Evolutionary conservation across 192 early-diverging fungal species (phyloP).

Genomic region (Globomyces pollinis-pini): DNA sequence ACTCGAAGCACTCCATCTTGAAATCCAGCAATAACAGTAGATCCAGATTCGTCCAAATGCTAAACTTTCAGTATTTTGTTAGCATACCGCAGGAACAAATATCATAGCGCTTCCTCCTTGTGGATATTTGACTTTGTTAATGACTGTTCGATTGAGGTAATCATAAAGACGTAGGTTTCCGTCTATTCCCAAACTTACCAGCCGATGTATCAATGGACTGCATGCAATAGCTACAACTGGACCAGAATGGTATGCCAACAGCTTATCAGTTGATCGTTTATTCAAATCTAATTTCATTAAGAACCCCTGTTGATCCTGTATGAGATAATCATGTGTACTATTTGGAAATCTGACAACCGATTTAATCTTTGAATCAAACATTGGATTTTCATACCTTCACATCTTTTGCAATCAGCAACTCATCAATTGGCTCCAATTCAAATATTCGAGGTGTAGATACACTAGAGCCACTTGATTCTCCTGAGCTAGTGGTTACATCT

Average conservation of each 20-base stretch:
- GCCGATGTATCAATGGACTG: constrained; percentile 32
- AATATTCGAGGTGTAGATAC: constrained; percentile 35
- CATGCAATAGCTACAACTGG: constrained; percentile 31
- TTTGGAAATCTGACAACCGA: constrained; percentile 29
- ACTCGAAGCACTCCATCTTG: constrained; percentile 51
- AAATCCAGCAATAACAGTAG: constrained; percentile 45
- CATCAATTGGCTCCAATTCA: constrained; percentile 52
- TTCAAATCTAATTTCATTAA: constrained; percentile 40
- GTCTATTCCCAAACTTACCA: constrained; percentile 43
- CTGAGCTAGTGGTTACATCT: constrained; percentile 30
- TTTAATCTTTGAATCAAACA: constrained; percentile 29
- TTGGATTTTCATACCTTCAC: constrained; percentile 53
- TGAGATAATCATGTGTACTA: constrained; percentile 28
- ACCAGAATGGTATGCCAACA: constrained; percentile 44
- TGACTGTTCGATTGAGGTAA: constrained; percentile 27
- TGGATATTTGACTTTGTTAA: constrained; percentile 20
- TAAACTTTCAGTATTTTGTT: constrained; percentile 12
- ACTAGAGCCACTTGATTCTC: constrained; percentile 5
- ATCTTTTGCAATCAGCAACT: constrained; percentile 49
- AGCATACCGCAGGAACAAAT: constrained; percentile 43
- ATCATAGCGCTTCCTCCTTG: constrained; percentile 28
- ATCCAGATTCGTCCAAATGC: constrained; percentile 39
- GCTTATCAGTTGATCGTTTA: constrained; percentile 34
- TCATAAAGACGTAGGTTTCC: constrained; percentile 42
- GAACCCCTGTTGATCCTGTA: constrained; percentile 39